Percentiles rank a stretch among this genome's conserved stretches.
phyloP scores from a whole-genome alignment of 2,329 filamentous ascomycete species.

The Nothophoma quercina region DNA sequence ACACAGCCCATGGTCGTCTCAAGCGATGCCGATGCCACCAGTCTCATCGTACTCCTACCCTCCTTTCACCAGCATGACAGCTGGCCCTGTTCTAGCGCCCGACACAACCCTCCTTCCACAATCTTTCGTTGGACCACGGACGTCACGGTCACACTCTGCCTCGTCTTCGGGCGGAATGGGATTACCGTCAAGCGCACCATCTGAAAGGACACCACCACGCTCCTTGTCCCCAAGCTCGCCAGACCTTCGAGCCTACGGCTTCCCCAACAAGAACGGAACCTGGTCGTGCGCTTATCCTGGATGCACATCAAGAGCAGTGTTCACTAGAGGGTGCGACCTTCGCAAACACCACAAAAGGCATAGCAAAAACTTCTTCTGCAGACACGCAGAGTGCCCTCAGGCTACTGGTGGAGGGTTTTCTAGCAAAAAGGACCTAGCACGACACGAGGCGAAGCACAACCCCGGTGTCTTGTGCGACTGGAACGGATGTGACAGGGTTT shows the following conservation, averaged over 20 bases:
- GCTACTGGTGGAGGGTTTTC: constrained; percentile 65
- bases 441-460: constrained; percentile 70
- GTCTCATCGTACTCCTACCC: constrained; percentile 47
- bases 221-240: constrained; percentile 51
- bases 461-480: constrained; percentile 67
- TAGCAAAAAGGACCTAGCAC: constrained; percentile 67
- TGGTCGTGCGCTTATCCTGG: constrained; percentile 67
- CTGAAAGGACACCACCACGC: constrained; percentile 44
- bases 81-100: constrained; percentile 32
- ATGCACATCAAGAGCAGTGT: constrained; percentile 66
- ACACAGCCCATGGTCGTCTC: constrained; percentile 43
- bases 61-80: constrained; percentile 37
- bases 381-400: constrained; percentile 65
- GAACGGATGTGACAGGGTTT: constrained; percentile 64
- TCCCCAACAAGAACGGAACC: constrained; percentile 55
- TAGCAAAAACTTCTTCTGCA: constrained; percentile 68
- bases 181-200: constrained; percentile 33
- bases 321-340: constrained; percentile 67
- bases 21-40: constrained; percentile 40
- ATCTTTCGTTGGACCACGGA: constrained; percentile 29
- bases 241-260: constrained; percentile 53
- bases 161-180: constrained; percentile 41
- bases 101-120: constrained; percentile 37
- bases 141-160: constrained; percentile 46
- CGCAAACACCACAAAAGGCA: constrained; percentile 70